Percentiles rank a stretch among this genome's conserved stretches.
phyloP scores from a whole-genome alignment of 768 basidiomycete genomes.

The Kwoniella dejecticola region DNA sequence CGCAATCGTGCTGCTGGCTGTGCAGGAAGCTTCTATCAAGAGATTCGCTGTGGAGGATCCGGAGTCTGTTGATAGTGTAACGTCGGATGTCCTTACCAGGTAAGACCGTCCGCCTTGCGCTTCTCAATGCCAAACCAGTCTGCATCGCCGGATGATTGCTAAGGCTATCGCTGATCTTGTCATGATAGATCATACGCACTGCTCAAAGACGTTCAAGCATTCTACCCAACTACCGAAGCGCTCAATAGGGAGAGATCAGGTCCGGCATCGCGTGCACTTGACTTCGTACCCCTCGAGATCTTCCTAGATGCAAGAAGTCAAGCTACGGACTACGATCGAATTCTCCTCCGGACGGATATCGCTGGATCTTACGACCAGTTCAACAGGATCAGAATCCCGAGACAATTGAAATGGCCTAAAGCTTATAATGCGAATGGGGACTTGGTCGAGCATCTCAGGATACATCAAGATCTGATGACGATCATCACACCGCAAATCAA shows the following conservation, averaged over 20 bases:
- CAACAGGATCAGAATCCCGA: conserved; percentile 76
- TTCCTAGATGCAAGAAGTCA: conserved; percentile 82
- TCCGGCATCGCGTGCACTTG: conserved; percentile 18
- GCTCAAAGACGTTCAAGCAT: conserved; percentile 80
- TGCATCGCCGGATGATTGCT: too few species aligned
- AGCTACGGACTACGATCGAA: conserved; percentile 77
- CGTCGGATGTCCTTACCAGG: conserved; percentile 83
- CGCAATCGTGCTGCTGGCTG: conserved; percentile 71
- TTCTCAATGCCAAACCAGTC: too few species aligned
- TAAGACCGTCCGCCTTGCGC: too few species aligned
- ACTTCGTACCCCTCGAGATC: conserved; percentile 82
- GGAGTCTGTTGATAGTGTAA: conserved; percentile 78
- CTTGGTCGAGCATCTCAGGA: conserved; percentile 62
- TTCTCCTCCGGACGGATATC: conserved; percentile 85
- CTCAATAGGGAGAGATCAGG: conserved; percentile 21
- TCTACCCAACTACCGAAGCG: conserved; percentile 63
- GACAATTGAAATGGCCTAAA: conserved; percentile 57
- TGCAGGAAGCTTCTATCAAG: conserved; percentile 76
- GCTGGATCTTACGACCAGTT: conserved; percentile 89
- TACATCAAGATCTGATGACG: conserved; percentile 75
- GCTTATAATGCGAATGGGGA: conserved; percentile 38
- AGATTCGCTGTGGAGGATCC: conserved; percentile 79
- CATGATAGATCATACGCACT: conserved; percentile 76
- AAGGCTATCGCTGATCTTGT: too few species aligned
- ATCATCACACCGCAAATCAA: conserved; percentile 83